Percentiles rank a stretch among this genome's conserved stretches.
Conservation (phyloP, 768 basidiomycete species). For the Pleurotus eryngii region DNA sequence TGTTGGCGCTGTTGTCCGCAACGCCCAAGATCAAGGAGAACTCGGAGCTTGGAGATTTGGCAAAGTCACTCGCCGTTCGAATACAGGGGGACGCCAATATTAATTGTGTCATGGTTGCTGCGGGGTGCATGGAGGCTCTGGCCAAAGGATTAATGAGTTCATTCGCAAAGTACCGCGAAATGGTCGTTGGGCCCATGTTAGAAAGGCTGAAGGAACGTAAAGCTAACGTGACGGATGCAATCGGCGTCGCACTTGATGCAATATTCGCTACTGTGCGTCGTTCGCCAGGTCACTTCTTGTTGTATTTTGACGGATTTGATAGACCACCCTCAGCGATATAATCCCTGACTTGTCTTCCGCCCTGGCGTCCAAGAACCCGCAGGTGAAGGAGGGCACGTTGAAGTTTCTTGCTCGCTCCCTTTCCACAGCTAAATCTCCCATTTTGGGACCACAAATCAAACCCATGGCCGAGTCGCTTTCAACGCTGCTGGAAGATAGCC, state of each 20-base stretch:
- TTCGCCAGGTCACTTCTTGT: constrained; percentile 5
- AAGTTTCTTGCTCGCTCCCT: constrained; percentile 84
- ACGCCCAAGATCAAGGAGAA: constrained; percentile 79
- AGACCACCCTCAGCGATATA: constrained; percentile 81
- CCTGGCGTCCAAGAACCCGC: constrained; percentile 89
- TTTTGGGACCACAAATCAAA: constrained; percentile 77
- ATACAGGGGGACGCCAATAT: constrained; percentile 92
- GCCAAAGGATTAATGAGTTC: constrained; percentile 75
- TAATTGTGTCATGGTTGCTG: constrained; percentile 89
- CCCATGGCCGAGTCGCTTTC: constrained; percentile 75
- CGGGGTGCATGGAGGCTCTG: constrained; percentile 79
- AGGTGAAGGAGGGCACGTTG: constrained; percentile 90
- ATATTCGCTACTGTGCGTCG: constrained; percentile 74
- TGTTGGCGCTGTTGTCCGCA: constrained; percentile 63
- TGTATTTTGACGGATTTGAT: constrained; percentile 11
- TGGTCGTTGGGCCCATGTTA: constrained; percentile 72
- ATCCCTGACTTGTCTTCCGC: constrained; percentile 77
- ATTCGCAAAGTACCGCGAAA: constrained; percentile 74
- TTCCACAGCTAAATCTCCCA: constrained; percentile 61
- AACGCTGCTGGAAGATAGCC: constrained; percentile 78
- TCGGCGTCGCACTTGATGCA: constrained; percentile 86
- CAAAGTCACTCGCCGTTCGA: constrained; percentile 72
- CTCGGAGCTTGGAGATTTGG: constrained; percentile 71
- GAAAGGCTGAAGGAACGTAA: constrained; percentile 95
- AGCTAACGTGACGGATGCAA: constrained; percentile 81